Evolutionary conservation across 805 yeast species (phyloP), one percentile per base, ranked within the genome.

Genomic region (Candida quercuum): DNA sequence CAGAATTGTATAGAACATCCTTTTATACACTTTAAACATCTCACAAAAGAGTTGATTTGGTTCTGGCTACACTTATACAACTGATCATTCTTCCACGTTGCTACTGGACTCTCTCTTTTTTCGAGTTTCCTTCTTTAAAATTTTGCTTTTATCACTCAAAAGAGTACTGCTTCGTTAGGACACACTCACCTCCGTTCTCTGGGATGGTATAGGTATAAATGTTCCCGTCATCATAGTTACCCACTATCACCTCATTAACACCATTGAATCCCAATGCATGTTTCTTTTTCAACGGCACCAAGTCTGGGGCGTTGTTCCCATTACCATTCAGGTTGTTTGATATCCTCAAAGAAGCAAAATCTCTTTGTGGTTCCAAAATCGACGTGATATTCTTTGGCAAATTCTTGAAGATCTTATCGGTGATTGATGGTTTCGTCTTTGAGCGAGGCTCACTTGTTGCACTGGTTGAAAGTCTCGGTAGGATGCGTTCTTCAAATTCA

Each of bases 171-270:
- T 71, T 70, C 43, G 74, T 60, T 38, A 78, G 56, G 10, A 76
- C 74, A 56, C 86, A 78, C 46, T 77, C 83, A 2, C 86, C 86
- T 1, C 86, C 86, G 29, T 77, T 51, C 36, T 70, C 76, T 11
- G 81, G 84, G 19, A 79, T 60, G 3, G 72, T 72, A 49, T 76
- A 78, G 2, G 74, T 69, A 37, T 71, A 71, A 35, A 74, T 69
- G 32, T 67, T 61, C 0, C 84, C 83, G 35, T 69, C 74, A 1
- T 68, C 61, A 18, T 34, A 35, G 28, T 39, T 39, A 4, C 51
- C 56, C 8, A 51, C 50, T 6, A 49, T 33, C 1, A 51, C 38
- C 11, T 49, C 49, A 15, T 38, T 22, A 4, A 19, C 41, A 3
- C 43, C 51, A 11, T 34, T 41, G 34, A 51, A 48, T 7, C 54